These are phyloP conservation scores for Phytophthora foliorum DNA, from an alignment of 352 stramenopile genomes.

Conservation along the genomic window DNA sequence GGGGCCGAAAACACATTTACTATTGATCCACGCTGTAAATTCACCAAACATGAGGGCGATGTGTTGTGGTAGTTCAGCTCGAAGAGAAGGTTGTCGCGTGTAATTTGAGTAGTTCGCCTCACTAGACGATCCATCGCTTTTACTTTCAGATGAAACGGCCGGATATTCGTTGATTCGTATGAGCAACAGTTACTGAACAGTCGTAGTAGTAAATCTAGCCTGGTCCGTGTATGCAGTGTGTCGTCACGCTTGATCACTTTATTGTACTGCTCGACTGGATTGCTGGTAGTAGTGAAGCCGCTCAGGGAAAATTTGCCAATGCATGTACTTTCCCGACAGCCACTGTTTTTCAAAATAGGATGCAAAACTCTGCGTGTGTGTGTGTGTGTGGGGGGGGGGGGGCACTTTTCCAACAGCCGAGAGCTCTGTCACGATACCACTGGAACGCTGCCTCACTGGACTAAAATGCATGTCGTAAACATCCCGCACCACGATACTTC, in stretches of 20 bases:
- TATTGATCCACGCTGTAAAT: background rate
- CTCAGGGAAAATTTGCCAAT: background rate
- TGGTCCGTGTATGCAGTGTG: background rate
- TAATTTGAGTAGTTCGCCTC: background rate
- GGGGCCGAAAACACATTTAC: background rate
- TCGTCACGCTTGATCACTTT: background rate
- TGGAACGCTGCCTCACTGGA: background rate
- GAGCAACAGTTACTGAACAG: background rate
- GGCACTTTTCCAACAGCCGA: background rate
- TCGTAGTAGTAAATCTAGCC: background rate
- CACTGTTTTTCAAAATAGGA: background rate
- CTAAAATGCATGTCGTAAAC: background rate
- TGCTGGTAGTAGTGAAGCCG: background rate
- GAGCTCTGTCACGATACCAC: background rate
- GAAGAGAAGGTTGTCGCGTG: background rate
- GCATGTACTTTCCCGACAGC: background rate
- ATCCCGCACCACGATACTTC: background rate
- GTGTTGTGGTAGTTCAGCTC: background rate
- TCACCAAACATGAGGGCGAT: background rate
- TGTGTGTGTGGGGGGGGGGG: too few species aligned
- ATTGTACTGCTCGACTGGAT: background rate
- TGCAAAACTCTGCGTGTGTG: background rate
- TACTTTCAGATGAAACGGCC: background rate
- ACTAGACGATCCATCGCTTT: background rate
- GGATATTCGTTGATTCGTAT: background rate